phyloP scores from a whole-genome alignment of 2,329 filamentous ascomycete genomes.

The Chaetomium olivaceum region DNA sequence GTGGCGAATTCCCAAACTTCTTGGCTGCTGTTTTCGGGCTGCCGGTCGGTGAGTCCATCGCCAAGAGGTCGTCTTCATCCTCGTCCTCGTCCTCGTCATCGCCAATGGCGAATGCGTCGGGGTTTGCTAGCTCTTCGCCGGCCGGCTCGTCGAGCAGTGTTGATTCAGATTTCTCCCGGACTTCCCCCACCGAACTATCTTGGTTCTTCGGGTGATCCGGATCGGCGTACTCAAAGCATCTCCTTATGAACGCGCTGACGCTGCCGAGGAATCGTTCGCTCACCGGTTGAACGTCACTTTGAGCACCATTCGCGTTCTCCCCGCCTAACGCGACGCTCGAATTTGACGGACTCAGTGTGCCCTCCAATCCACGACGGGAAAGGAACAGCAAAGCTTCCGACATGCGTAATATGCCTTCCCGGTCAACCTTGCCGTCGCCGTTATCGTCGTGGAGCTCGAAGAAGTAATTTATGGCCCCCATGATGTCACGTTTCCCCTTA shows the following conservation, averaged over 20 bases:
- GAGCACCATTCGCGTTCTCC: constrained; percentile 36
- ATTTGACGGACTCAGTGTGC: constrained; percentile 65
- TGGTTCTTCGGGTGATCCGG: constrained; percentile 74
- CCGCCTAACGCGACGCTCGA: constrained; percentile 57
- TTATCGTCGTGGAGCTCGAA: constrained; percentile 97
- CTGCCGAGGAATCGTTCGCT: constrained; percentile 91
- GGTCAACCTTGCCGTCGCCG: constrained; percentile 84
- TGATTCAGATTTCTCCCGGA: constrained; percentile 21
- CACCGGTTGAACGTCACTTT: constrained; percentile 55
- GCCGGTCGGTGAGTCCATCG: constrained; percentile 52
- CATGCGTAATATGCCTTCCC: constrained; percentile 91
- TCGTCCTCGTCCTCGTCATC: constrained; percentile 62
- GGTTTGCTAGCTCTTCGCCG: constrained; percentile 39
- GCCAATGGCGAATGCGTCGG: constrained; percentile 70
- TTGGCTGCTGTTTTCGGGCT: constrained; percentile 41
- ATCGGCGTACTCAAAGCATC: constrained; percentile 98
- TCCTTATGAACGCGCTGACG: constrained; percentile 90
- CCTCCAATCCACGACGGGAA: constrained; percentile 82
- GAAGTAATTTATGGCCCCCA: constrained; percentile 97
- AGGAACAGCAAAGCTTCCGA: constrained; percentile 93
- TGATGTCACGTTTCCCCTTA: constrained; percentile 92
- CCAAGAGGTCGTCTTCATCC: constrained; percentile 60
- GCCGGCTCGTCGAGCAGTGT: constrained; percentile 37
- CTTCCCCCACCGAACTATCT: constrained; percentile 35
- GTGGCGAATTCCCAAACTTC: constrained; percentile 27